phyloP scores from a whole-genome alignment of 75 land plant species.

The Isoetes taiwanensis region DNA sequence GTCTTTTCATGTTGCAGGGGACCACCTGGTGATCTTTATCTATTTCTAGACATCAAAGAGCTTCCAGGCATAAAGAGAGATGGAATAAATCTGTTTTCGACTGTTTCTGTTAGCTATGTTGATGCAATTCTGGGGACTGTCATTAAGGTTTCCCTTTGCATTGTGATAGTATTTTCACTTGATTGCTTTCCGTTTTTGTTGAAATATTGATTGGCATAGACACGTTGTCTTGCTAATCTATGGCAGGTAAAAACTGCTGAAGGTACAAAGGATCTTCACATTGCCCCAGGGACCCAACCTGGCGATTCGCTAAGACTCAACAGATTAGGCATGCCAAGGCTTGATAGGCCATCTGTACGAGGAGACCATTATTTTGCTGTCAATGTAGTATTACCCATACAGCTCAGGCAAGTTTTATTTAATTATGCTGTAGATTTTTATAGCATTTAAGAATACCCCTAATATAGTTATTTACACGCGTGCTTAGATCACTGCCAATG shows the following conservation, averaged over 20 bases:
- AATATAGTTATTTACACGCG: no score
- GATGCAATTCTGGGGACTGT: conserved; percentile 1
- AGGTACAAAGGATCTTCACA: not conserved
- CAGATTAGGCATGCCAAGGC: not conserved
- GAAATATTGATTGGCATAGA: no score
- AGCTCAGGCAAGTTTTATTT: not conserved
- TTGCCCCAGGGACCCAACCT: conserved; percentile 3
- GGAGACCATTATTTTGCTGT: not conserved
- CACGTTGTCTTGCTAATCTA: not conserved
- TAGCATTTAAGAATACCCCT: no score
- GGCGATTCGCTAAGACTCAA: not conserved
- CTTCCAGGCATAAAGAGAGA: not conserved
- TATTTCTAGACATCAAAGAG: not conserved
- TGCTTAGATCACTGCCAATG: no score
- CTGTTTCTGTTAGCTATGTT: conserved; percentile 4
- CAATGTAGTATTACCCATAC: not conserved
- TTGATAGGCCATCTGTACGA: not conserved
- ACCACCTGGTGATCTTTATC: conserved; percentile 7
- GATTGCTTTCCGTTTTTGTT: not conserved
- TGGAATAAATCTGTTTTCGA: not conserved
- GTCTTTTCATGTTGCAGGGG: no score
- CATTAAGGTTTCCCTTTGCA: not conserved
- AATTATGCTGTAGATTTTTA: not conserved
- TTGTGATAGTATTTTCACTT: no score
- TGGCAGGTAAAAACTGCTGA: not conserved